These are phyloP conservation scores for Viola pubescens DNA, from an alignment of 441 rosid genomes.

Conservation along the genomic window DNA sequence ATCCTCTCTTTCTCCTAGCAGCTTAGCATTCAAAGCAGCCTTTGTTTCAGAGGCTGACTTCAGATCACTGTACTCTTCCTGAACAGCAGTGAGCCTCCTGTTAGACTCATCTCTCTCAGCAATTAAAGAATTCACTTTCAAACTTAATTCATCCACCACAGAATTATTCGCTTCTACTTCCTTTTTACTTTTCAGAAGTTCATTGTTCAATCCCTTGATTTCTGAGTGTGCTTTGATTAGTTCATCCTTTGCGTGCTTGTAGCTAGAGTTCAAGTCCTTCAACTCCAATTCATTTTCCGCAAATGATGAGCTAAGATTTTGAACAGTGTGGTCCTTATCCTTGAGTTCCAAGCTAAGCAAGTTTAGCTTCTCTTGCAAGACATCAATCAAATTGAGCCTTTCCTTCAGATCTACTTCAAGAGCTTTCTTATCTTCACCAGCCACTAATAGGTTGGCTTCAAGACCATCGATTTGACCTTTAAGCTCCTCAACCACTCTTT, in stretches of 20 bases:
- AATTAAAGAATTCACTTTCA: conserved; percentile 34
- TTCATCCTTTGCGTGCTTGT: conserved; percentile 41
- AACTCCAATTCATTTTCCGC: conserved; percentile 49
- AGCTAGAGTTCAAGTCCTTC: conserved; percentile 35
- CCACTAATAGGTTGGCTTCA: conserved; percentile 38
- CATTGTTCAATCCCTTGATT: conserved; percentile 38
- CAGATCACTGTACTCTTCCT: conserved; percentile 45
- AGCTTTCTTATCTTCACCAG: conserved; percentile 47
- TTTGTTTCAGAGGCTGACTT: conserved; percentile 48
- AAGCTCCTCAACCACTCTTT: conserved; percentile 44
- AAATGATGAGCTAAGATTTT: conserved; percentile 38
- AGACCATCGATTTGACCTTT: conserved; percentile 45
- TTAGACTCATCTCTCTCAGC: conserved; percentile 47
- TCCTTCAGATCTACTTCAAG: conserved; percentile 51
- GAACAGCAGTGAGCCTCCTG: conserved; percentile 36
- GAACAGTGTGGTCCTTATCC: conserved; percentile 46
- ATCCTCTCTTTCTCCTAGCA: conserved; percentile 39
- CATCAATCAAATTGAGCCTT: conserved; percentile 42
- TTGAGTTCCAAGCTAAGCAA: conserved; percentile 53
- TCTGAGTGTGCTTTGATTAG: conserved; percentile 41
- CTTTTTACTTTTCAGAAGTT: conserved; percentile 29
- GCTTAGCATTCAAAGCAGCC: conserved; percentile 45
- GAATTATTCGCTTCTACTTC: conserved; percentile 49
- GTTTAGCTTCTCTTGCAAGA: conserved; percentile 46
- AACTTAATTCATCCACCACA: conserved; percentile 44